phyloP scores from a whole-genome alignment of 2,329 filamentous ascomycete species.

The Epichloe amarillans region DNA sequence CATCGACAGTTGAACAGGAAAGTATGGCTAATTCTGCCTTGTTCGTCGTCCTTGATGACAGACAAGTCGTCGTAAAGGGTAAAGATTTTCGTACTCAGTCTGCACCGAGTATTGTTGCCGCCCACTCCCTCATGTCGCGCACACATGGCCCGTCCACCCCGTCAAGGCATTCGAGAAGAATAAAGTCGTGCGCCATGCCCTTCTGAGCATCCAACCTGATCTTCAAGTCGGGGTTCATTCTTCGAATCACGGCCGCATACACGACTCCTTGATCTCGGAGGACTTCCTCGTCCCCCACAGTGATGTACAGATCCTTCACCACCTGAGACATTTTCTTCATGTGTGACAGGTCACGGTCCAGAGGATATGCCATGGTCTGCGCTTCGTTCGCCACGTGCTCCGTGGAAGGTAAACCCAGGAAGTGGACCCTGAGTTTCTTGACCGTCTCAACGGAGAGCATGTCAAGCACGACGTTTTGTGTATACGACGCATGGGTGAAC shows the following conservation, averaged over 20 bases:
- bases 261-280: constrained; percentile 3
- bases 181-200: constrained; percentile 7
- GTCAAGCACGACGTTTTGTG: constrained; percentile 5
- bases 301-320: constrained; percentile 3
- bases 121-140: constrained; percentile 2
- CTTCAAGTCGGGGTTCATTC: constrained; percentile 5
- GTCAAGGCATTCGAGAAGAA: constrained; percentile 6
- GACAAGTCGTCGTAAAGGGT: too few species aligned
- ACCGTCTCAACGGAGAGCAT: constrained; percentile 4
- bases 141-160: constrained; percentile 3
- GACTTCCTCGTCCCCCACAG: constrained; percentile 6
- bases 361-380: constrained; percentile 2
- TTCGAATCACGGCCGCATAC: constrained; percentile 3
- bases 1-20: too few species aligned
- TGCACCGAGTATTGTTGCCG: neutral
- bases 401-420: neutral
- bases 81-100: neutral
- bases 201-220: constrained; percentile 3
- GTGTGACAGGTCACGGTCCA: constrained; percentile 4
- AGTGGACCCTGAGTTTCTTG: constrained; percentile 2
- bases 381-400: neutral
- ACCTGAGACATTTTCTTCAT: constrained; percentile 4
- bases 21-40: too few species aligned
- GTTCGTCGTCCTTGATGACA: too few species aligned
- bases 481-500: constrained; percentile 3